phyloP scores from a whole-genome alignment of 371 early-diverging fungal genomes.

The Synchytrium microbalum region DNA sequence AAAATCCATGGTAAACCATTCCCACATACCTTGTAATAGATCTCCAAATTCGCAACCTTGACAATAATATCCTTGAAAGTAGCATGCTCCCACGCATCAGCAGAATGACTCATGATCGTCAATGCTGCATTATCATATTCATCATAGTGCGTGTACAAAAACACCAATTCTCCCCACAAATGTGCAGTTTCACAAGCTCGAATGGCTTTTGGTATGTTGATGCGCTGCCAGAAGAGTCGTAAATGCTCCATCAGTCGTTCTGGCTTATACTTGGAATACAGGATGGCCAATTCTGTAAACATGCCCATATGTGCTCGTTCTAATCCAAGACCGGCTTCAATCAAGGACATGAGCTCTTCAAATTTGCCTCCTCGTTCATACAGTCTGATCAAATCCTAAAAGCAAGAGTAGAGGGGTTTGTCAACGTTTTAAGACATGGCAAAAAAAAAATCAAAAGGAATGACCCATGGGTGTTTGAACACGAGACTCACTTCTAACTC shows the following conservation, averaged over 20 bases:
- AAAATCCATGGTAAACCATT: not conserved
- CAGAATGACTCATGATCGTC: slow-evolving; percentile 88
- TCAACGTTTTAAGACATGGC: not conserved
- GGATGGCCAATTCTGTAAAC: slow-evolving; percentile 95
- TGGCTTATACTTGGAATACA: slow-evolving; percentile 91
- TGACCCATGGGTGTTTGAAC: no score
- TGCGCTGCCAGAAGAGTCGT: slow-evolving; percentile 87
- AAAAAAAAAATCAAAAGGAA: slow-evolving; percentile 1
- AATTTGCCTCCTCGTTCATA: slow-evolving; percentile 86
- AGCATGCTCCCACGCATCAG: slow-evolving; percentile 90
- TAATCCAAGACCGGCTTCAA: slow-evolving; percentile 87
- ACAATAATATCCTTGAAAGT: slow-evolving; percentile 91
- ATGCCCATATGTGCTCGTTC: slow-evolving; percentile 99
- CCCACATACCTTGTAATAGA: slow-evolving; percentile 73
- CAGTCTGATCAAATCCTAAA: slow-evolving; percentile 58
- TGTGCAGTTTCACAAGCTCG: slow-evolving; percentile 86
- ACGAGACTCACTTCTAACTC: slow-evolving; percentile 62
- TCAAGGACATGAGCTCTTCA: slow-evolving; percentile 77
- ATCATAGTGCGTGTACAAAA: slow-evolving; percentile 94
- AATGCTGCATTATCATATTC: slow-evolving; percentile 94
- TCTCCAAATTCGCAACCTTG: slow-evolving; percentile 91
- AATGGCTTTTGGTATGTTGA: slow-evolving; percentile 98
- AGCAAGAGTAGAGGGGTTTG: not conserved
- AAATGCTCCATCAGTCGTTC: slow-evolving; percentile 94
- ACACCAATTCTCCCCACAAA: slow-evolving; percentile 93